Base-by-base conservation (phyloP, 495 filamentous ascomycete genomes). In the Daldinia decipiens region DNA sequence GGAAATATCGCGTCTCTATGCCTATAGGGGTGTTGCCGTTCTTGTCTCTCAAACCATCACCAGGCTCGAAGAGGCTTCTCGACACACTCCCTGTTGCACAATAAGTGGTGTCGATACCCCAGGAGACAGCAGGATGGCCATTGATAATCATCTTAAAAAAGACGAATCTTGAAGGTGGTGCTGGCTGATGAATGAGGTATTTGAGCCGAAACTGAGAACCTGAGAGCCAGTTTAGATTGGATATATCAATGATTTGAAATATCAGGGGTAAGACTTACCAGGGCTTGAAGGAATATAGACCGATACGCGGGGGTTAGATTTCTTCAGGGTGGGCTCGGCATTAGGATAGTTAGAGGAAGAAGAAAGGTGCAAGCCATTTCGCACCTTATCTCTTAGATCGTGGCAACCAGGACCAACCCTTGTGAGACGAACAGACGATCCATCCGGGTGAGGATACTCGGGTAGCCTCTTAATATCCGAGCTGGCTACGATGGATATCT, bases 101-200 rank as follows among this genome's bases (percentile, higher is more conserved):
- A 3, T 40, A 62, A 11, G 40, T 52, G 4, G 78, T 59, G 61
- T 85, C 79, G 17, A 82, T 79, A 1, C 85, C 85, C 83, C 84
- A 87, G 2, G 79, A 77, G 1, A 81, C 72, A 26, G 83, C 78
- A 39, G 79, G 75, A 9, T 79, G 77, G 17, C 79, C 82, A 67
- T 87, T 86, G 56, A 87, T 82, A 70, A 77, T 81, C 57, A 87
- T 75, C 65, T 83, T 85, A 74, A 86, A 86, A 77, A 82, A 82
- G 29, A 84, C 68, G 60, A 76, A 82, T 62, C 65, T 73, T 51
- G 76, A 79, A 21, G 79, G 78, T 1, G 68, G 45, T 0, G 75
- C 65, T 4, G 78, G 70, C 5, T 71, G 56, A 24, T 68, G 76
- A 68, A 86, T 61, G 13, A 63, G 59, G 65, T 83, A 87, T 17